Evolutionary conservation across 306 rosid species (phyloP), one percentile per base, ranked within the genome.

Genomic region (Trifolium repens): DNA sequence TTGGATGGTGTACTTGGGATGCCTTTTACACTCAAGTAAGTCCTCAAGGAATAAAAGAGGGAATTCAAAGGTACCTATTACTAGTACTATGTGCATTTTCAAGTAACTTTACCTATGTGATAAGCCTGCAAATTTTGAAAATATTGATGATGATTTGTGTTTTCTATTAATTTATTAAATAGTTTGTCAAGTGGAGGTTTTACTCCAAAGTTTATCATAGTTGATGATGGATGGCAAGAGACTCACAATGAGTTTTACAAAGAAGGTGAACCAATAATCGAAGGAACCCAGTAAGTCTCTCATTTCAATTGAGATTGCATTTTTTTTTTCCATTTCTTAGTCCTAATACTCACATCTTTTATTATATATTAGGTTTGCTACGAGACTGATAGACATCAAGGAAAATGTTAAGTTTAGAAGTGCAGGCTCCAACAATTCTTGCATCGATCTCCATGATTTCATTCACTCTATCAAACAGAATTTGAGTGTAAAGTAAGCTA

Each of bases 1-100:
- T 92, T 83, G 98, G 98, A 72, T 90, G 98, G 96, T 90, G 92
- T 83, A 92, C 92, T 72, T 92, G 96, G 94, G 92, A 88, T 84
- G 92, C 96, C 8, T 90, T 90, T 74, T 90, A 88, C 80, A 42
- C 79, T 7, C 47, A 84, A 39, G 94, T 88, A 24, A 80, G 57
- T 82, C 96, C 93, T 7, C 63, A 87, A 70, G 89, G 92, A 76
- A 85, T 90, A 69, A 82, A 74, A 74, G 89, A 84, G 40, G 96
- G 96, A 15, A 88, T 90, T 71, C 82, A 79, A 34, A 88, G 89
- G 93, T 84, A 76, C 40, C 5, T 34, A 16, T 0, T 61, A 30
- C 39, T 58, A 58, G 16, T 58, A 13, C 39, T 59, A 57, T 22
- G 9, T 62, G 2, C 26, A 7, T 44, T 68, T 47, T 63, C 19